Evolutionary conservation across 164 flowering plant genomes (phyloP).

Genomic region (Aristolochia californica): DNA sequence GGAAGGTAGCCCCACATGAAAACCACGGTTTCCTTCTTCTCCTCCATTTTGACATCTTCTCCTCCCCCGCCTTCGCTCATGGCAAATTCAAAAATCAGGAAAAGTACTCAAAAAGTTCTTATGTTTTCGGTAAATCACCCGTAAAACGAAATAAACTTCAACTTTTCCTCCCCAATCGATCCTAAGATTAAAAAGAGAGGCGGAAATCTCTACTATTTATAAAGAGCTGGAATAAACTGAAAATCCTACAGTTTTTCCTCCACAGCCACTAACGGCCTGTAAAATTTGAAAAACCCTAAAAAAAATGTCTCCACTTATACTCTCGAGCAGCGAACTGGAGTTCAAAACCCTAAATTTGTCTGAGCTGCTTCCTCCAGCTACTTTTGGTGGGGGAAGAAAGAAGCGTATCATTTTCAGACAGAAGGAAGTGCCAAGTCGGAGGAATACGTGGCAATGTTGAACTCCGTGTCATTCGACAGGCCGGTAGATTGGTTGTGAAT

Average conservation of each 20-base stretch:
- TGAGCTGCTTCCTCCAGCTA: too few relatives aligned
- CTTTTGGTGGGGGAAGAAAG: not conserved
- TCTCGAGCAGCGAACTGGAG: not conserved
- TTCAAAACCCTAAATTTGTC: not conserved
- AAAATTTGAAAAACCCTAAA: too few relatives aligned
- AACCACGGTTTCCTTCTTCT: constrained; percentile 30
- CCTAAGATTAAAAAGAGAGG: not conserved
- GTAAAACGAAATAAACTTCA: not conserved
- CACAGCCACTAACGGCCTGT: not conserved
- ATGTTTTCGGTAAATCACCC: not conserved
- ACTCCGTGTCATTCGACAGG: constrained; percentile 34
- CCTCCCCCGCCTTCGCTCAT: constrained; percentile 13
- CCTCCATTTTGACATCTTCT: constrained; percentile 17
- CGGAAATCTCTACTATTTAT: not conserved
- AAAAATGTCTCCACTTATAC: not conserved
- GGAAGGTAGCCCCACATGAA: constrained; percentile 96
- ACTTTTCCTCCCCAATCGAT: not conserved
- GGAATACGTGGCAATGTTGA: constrained; percentile 16
- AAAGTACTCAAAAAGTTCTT: too few relatives aligned
- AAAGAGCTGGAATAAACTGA: not conserved
- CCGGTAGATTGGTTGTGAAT: constrained; percentile 29
- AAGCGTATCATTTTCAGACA: constrained; percentile 29
- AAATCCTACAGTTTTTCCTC: not conserved
- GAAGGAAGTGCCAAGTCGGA: constrained; percentile 57
- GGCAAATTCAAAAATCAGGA: constrained; percentile 5